phyloP scores from a whole-genome alignment of 306 rosid genomes.

The Alnus glutinosa region DNA sequence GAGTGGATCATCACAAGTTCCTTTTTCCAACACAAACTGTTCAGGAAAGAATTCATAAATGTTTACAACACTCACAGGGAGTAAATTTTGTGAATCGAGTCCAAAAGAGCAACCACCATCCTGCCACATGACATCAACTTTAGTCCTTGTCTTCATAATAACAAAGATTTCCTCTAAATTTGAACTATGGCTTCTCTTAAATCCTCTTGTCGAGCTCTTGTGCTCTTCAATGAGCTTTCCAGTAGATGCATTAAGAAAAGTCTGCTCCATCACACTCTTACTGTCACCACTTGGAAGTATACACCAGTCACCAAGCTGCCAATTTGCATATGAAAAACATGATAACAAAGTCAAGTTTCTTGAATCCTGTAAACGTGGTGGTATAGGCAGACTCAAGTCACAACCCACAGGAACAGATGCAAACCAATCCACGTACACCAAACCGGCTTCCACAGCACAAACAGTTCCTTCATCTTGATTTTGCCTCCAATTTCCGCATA shows the following conservation, averaged over 20 bases:
- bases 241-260: constrained; percentile 34
- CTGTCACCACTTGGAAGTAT: constrained; percentile 49
- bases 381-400: constrained; percentile 45
- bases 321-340: constrained; percentile 76
- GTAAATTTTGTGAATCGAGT: constrained; percentile 57
- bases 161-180: constrained; percentile 51
- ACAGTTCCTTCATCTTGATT: constrained; percentile 74
- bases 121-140: constrained; percentile 85
- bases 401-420: constrained; percentile 56
- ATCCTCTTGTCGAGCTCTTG: constrained; percentile 41
- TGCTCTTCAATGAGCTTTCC: constrained; percentile 35
- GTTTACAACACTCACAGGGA: constrained; percentile 69
- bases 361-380: constrained; percentile 64
- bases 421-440: constrained; percentile 77
- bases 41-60: constrained; percentile 91
- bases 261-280: constrained; percentile 35
- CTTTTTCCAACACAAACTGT: constrained; percentile 81
- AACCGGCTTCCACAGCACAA: constrained; percentile 75
- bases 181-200: constrained; percentile 41
- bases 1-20: constrained; percentile 63
- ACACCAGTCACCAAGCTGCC: constrained; percentile 99
- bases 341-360: constrained; percentile 67
- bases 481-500: constrained; percentile 79
- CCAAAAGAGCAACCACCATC: constrained; percentile 67
- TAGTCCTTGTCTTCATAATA: constrained; percentile 76